Evolutionary conservation across 2,329 filamentous ascomycete species (phyloP).

Genomic region (Blumeria graminis): DNA sequence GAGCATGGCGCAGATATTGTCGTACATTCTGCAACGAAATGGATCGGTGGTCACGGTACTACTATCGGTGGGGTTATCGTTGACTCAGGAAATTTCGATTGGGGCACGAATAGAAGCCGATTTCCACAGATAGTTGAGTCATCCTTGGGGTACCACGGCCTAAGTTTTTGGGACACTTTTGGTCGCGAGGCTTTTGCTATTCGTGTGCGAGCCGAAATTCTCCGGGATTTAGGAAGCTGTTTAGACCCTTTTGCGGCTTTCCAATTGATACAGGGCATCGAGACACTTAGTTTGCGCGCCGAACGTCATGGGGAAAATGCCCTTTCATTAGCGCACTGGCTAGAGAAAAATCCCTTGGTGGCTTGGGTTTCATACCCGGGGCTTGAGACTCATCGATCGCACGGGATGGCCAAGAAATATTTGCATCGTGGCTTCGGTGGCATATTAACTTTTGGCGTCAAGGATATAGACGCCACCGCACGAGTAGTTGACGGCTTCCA

Average conservation of each 20-base stretch:
- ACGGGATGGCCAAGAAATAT: constrained; percentile 68
- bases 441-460: constrained; percentile 81
- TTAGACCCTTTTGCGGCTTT: constrained; percentile 84
- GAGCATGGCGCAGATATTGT: constrained; percentile 55
- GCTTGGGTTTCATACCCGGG: constrained; percentile 90
- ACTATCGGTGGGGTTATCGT: constrained; percentile 72
- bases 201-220: constrained; percentile 66
- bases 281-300: constrained; percentile 68
- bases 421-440: constrained; percentile 66
- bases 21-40: constrained; percentile 61
- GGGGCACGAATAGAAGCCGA: constrained; percentile 58
- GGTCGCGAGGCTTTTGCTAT: constrained; percentile 63
- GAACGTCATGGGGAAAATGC: constrained; percentile 78
- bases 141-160: constrained; percentile 69
- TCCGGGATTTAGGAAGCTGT: constrained; percentile 61
- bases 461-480: constrained; percentile 64
- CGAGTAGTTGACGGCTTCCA: constrained; percentile 87
- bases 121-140: constrained; percentile 90
- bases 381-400: constrained; percentile 55
- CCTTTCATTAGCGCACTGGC: constrained; percentile 52
- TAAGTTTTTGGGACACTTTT: constrained; percentile 89
- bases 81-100: constrained; percentile 82
- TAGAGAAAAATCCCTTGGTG: constrained; percentile 64
- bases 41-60: constrained; percentile 89
- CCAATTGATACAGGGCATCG: constrained; percentile 68